A percentile compares a stretch with the other conserved stretches of the same genome.
Evolutionary conservation across 371 early-diverging fungal species (phyloP).

Genomic region (Actinomortierella ambigua): DNA sequence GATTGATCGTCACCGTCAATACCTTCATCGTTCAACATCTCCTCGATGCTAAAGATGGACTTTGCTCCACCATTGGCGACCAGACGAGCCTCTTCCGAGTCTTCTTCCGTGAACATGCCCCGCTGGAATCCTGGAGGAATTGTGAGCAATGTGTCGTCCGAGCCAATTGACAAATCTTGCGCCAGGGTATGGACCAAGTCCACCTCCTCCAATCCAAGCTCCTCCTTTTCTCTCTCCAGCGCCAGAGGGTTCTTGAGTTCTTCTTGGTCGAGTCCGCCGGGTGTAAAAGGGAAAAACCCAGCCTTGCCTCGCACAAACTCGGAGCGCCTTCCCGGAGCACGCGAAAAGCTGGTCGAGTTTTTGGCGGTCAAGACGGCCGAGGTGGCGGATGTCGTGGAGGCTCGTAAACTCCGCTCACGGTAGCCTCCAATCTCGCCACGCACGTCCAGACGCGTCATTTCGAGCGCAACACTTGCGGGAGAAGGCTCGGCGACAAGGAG

Average conservation of each 20-base stretch:
- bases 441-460: conserved; percentile 54
- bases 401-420: conserved; percentile 47
- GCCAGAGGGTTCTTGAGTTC: conserved; percentile 28
- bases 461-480: conserved; percentile 51
- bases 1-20: conserved; percentile 28
- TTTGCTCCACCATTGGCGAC: conserved; percentile 6
- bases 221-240: conserved; percentile 29
- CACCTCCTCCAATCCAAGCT: conserved; percentile 52
- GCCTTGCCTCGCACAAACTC: conserved; percentile 80
- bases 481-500: conserved; percentile 52
- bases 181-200: conserved; percentile 48
- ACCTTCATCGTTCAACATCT: conserved; percentile 55
- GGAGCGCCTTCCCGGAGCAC: conserved; percentile 64
- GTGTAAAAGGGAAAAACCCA: conserved; percentile 79
- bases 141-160: conserved; percentile 47
- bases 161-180: conserved; percentile 33
- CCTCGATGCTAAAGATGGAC: conserved; percentile 60
- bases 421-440: conserved; percentile 59
- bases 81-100: conserved; percentile 2
- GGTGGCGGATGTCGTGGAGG: conserved; percentile 24
- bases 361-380: conserved; percentile 56
- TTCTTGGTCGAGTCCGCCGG: conserved; percentile 59
- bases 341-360: conserved; percentile 77
- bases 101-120: conserved; percentile 46
- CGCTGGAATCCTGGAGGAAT: conserved; percentile 73